Conservation (phyloP, 306 rosid genomes). For the Argentina anserina region DNA sequence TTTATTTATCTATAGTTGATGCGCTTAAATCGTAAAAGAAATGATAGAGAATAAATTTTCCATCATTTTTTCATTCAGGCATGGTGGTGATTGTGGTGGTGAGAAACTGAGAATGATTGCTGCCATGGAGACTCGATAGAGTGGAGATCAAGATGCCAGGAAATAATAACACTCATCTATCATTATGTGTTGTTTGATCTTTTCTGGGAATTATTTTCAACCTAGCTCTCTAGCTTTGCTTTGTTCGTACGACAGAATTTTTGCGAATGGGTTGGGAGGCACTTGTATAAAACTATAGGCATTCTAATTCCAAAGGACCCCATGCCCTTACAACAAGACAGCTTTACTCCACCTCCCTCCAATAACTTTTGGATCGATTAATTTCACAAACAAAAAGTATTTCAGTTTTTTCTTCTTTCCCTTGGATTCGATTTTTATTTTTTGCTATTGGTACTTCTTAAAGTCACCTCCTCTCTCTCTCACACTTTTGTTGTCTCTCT, state of each 20-base stretch:
- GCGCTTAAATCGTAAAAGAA: too few species aligned
- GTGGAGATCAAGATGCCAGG: not conserved
- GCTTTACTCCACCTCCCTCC: slow-evolving; percentile 38
- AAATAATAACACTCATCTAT: not conserved
- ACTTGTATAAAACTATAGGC: not conserved
- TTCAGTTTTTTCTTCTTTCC: slow-evolving; percentile 20
- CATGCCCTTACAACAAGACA: slow-evolving; percentile 33
- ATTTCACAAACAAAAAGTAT: slow-evolving; percentile 26
- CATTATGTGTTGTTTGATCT: slow-evolving; percentile 3
- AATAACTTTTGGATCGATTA: slow-evolving; percentile 18
- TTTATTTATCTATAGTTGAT: too few species aligned
- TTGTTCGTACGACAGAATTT: slow-evolving; percentile 49
- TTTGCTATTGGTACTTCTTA: slow-evolving; percentile 38
- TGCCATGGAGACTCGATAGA: not conserved
- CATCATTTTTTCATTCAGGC: not conserved
- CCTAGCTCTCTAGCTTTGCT: slow-evolving; percentile 41
- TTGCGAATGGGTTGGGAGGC: slow-evolving; percentile 7
- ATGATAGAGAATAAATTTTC: not conserved
- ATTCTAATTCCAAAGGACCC: slow-evolving; percentile 26
- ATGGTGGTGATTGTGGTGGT: slow-evolving; percentile 22
- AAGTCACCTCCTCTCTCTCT: slow-evolving; percentile 18
- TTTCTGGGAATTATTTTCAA: slow-evolving; percentile 15
- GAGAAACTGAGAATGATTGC: slow-evolving; percentile 43
- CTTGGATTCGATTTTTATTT: slow-evolving; percentile 62
- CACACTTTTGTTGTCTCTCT: slow-evolving; percentile 1